Evolutionary conservation across 768 basidiomycete species (phyloP).

Genomic region (Suillus fuscotomentosus): DNA sequence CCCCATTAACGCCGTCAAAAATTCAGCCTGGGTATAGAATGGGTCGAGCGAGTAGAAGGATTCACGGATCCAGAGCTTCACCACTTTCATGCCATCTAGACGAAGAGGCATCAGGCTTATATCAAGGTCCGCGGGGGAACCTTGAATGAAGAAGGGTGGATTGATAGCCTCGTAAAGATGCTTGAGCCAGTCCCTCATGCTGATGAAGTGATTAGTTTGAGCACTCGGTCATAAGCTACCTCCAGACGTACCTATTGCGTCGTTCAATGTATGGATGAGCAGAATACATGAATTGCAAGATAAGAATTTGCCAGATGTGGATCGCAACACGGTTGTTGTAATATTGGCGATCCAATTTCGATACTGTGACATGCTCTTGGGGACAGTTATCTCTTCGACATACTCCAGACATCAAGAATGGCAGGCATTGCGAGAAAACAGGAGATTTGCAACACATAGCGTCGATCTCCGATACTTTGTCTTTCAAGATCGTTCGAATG

Average conservation of each 20-base stretch:
- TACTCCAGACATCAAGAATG: slow-evolving; percentile 23
- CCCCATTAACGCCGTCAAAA: slow-evolving; percentile 42
- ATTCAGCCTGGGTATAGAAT: slow-evolving; percentile 11
- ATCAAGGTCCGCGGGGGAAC: slow-evolving; percentile 38
- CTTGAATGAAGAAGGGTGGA: slow-evolving; percentile 47
- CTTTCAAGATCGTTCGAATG: slow-evolving; percentile 27
- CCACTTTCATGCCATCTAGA: slow-evolving; percentile 31
- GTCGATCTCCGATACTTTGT: slow-evolving; percentile 33
- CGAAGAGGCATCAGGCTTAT: slow-evolving; percentile 38
- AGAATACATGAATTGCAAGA: slow-evolving; percentile 36
- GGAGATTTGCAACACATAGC: slow-evolving; percentile 25
- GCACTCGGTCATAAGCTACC: not conserved
- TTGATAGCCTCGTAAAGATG: slow-evolving; percentile 49
- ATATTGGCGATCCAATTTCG: slow-evolving; percentile 26
- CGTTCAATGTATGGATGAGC: slow-evolving; percentile 5
- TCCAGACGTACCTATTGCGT: slow-evolving; percentile 7
- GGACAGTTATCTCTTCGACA: slow-evolving; percentile 37
- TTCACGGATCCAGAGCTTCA: slow-evolving; percentile 46
- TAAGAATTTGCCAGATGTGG: slow-evolving; percentile 49
- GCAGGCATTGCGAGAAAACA: slow-evolving; percentile 41
- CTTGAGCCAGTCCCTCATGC: slow-evolving; percentile 36
- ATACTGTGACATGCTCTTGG: slow-evolving; percentile 32
- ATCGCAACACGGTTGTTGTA: slow-evolving; percentile 44
- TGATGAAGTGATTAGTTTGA: not conserved
- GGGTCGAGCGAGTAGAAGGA: slow-evolving; percentile 34